phyloP scores from a whole-genome alignment of 257 asterid species.

The Anisodus acutangulus region DNA sequence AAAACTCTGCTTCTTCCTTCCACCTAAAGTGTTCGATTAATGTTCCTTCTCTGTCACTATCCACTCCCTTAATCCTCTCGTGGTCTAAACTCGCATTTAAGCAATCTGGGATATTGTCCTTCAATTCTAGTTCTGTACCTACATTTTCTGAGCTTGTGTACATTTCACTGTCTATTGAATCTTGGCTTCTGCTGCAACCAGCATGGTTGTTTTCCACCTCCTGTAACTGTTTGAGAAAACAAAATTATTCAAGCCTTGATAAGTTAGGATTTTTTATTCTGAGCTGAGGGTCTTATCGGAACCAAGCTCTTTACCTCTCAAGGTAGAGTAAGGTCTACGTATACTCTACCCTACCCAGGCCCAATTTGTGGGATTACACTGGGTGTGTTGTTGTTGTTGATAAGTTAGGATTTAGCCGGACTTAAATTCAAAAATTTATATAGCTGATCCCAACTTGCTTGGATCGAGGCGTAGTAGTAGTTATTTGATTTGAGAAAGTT shows the following conservation, averaged over 20 bases:
- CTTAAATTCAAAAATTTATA: too few species aligned
- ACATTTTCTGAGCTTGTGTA: slow-evolving; percentile 29
- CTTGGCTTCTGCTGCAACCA: slow-evolving; percentile 30
- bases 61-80: background rate
- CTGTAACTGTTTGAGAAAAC: slow-evolving; percentile 46
- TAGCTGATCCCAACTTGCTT: too few species aligned
- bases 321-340: too few species aligned
- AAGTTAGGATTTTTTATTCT: too few species aligned
- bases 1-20: slow-evolving; percentile 38
- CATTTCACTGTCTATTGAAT: slow-evolving; percentile 22
- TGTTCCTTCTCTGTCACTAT: background rate
- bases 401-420: background rate
- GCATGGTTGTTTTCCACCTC: slow-evolving; percentile 29
- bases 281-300: too few species aligned
- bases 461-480: too few species aligned
- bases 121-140: slow-evolving; percentile 21
- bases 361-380: too few species aligned
- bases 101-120: background rate
- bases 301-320: too few species aligned
- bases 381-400: background rate
- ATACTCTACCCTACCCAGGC: too few species aligned
- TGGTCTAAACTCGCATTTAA: background rate
- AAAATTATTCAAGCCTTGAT: background rate
- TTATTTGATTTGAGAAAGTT: too few species aligned
- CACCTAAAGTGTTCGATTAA: slow-evolving; percentile 14